Evolutionary conservation across 2,329 filamentous ascomycete genomes (phyloP).

Genomic region (Zymoseptoria ardabiliae): DNA sequence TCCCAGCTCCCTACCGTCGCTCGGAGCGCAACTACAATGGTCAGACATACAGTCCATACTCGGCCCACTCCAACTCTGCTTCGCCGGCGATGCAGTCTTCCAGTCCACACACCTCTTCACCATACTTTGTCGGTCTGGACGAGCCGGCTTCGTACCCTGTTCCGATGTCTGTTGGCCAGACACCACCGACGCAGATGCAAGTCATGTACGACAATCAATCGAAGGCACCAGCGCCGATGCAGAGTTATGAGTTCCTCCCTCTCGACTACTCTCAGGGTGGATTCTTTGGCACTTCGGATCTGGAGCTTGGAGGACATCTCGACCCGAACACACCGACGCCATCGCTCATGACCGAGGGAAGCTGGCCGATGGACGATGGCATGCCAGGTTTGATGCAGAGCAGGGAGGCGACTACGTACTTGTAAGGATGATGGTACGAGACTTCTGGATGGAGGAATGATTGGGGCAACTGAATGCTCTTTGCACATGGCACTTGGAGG

Average conservation of each 20-base stretch:
- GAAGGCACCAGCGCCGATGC: conserved; percentile 3
- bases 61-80: conserved; percentile 3
- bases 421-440: background rate
- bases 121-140: conserved; percentile 16
- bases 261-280: conserved; percentile 7
- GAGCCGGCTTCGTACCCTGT: conserved; percentile 5
- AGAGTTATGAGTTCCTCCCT: conserved; percentile 10
- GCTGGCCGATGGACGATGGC: conserved; percentile 22
- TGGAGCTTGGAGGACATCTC: conserved; percentile 8
- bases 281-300: conserved; percentile 16
- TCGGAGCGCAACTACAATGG: conserved; percentile 2
- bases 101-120: conserved; percentile 9
- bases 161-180: conserved; percentile 11
- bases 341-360: conserved; percentile 21
- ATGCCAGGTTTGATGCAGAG: conserved; percentile 10
- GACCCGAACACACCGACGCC: conserved; percentile 20
- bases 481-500: background rate
- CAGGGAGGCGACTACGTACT: conserved; percentile 14
- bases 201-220: conserved; percentile 2
- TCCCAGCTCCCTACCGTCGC: conserved; percentile 5
- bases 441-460: background rate
- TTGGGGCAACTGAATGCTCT: background rate
- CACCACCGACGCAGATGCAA: conserved; percentile 8
- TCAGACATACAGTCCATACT: conserved; percentile 9
- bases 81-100: conserved; percentile 1